Evolutionary conservation across 2,329 filamentous ascomycete genomes (phyloP).

Genomic region (Penicillium sp.): DNA sequence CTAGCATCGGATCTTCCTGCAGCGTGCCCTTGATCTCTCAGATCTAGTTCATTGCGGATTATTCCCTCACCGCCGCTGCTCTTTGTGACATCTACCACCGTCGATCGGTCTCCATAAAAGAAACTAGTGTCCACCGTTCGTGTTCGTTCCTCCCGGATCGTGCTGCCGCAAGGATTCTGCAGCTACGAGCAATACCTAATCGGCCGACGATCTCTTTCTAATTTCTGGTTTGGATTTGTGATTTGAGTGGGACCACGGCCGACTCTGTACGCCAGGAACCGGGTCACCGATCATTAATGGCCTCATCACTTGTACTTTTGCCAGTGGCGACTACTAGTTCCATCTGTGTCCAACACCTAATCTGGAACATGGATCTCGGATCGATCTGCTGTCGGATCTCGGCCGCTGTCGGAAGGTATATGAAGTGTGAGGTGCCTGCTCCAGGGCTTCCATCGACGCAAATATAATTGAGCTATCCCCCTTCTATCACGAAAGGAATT

Average conservation of each 20-base stretch:
- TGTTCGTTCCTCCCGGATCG: constrained; percentile 13
- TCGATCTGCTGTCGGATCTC: constrained; percentile 7
- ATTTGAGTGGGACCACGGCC: constrained; percentile 7
- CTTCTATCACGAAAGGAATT: background rate
- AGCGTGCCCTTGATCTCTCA: constrained; percentile 15
- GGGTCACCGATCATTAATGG: constrained; percentile 12
- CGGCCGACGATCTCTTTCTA: constrained; percentile 12
- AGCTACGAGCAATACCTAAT: constrained; percentile 5
- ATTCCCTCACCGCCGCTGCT: background rate
- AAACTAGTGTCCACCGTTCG: constrained; percentile 9
- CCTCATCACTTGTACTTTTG: constrained; percentile 20
- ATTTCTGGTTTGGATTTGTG: constrained; percentile 6
- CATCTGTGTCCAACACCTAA: constrained; percentile 4
- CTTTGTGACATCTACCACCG: background rate
- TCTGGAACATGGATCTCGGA: constrained; percentile 8
- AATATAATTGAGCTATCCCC: background rate
- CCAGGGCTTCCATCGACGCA: background rate
- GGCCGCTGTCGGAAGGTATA: constrained; percentile 14
- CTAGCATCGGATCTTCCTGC: constrained; percentile 20
- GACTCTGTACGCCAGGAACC: constrained; percentile 13
- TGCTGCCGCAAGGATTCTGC: constrained; percentile 22
- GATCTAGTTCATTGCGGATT: constrained; percentile 10
- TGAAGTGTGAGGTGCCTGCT: constrained; percentile 14
- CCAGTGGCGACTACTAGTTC: constrained; percentile 16
- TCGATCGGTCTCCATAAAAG: background rate